phyloP scores from a whole-genome alignment of 495 filamentous ascomycete species.

The Stereocaulon alpinum region DNA sequence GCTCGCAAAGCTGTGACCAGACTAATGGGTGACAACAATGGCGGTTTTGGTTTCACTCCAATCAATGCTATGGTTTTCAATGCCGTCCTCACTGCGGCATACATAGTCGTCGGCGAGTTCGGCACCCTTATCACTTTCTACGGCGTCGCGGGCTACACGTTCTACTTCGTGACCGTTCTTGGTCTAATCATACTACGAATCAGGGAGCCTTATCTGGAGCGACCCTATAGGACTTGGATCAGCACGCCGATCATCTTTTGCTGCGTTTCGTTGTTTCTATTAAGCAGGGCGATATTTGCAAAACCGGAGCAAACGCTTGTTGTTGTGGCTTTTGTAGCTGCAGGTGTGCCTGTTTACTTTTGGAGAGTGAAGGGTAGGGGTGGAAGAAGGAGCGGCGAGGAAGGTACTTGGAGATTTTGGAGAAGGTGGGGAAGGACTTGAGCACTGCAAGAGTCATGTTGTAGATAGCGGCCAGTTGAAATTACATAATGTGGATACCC shows the following conservation, averaged over 20 bases:
- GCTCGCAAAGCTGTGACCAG: constrained; percentile 43
- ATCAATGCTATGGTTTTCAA: constrained; percentile 85
- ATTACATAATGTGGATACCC: too few relatives aligned
- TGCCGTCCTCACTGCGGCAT: constrained; percentile 54
- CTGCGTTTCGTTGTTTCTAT: constrained; percentile 88
- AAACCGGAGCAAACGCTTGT: constrained; percentile 82
- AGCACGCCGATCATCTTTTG: constrained; percentile 95
- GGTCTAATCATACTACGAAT: constrained; percentile 85
- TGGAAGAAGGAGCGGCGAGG: constrained; percentile 37
- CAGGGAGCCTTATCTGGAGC: constrained; percentile 75
- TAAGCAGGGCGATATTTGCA: constrained; percentile 77
- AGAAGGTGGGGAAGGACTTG: constrained; percentile 30
- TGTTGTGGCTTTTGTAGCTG: constrained; percentile 72
- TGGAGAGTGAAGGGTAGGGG: constrained; percentile 61
- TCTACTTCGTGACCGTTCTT: constrained; percentile 93
- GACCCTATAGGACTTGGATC: constrained; percentile 93
- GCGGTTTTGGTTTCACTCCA: constrained; percentile 65
- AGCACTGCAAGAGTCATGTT: not conserved
- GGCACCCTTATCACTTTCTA: constrained; percentile 89
- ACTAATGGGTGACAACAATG: constrained; percentile 50
- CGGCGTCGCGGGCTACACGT: constrained; percentile 90
- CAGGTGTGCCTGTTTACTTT: constrained; percentile 78
- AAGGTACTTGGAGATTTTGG: constrained; percentile 52
- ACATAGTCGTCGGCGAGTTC: constrained; percentile 83
- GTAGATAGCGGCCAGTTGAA: not conserved